These are phyloP conservation scores for Fusarium brevicatenulatum DNA, from an alignment of 2,329 filamentous ascomycete genomes.

Conservation along the genomic window DNA sequence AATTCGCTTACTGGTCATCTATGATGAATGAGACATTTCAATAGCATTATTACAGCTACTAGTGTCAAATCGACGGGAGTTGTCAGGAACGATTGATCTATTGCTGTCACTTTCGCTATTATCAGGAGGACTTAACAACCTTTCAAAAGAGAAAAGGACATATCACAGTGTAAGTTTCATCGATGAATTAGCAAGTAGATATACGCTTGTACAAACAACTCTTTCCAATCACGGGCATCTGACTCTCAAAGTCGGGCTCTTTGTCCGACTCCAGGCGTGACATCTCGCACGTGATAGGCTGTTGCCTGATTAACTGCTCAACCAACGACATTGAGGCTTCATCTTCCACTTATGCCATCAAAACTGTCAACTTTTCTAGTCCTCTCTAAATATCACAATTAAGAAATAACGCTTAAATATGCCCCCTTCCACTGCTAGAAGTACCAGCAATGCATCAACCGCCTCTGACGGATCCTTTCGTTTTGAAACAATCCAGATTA, in stretches of 20 bases:
- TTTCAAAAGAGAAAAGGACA: too few relatives aligned
- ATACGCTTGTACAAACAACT: too few relatives aligned
- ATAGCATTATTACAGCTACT: too few relatives aligned
- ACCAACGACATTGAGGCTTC: background rate
- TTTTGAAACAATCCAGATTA: background rate
- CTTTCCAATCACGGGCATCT: background rate
- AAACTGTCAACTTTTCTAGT: background rate
- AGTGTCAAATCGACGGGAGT: too few relatives aligned
- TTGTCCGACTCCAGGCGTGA: background rate
- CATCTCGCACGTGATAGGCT: background rate
- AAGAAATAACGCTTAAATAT: background rate
- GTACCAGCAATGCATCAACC: background rate
- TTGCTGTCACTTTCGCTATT: too few relatives aligned
- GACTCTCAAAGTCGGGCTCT: background rate
- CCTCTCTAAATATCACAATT: rapidly evolving
- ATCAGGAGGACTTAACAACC: too few relatives aligned
- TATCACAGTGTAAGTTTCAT: too few relatives aligned
- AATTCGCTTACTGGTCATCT: too few relatives aligned
- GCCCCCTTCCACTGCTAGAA: background rate
- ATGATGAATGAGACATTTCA: too few relatives aligned
- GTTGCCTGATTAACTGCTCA: background rate
- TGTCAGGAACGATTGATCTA: too few relatives aligned
- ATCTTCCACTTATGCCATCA: rapidly evolving
- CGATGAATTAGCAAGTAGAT: too few relatives aligned
- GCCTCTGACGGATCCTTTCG: background rate